These are phyloP conservation scores for Arabis hirsuta DNA, from an alignment of 345 rosid species.

Conservation along the genomic window DNA sequence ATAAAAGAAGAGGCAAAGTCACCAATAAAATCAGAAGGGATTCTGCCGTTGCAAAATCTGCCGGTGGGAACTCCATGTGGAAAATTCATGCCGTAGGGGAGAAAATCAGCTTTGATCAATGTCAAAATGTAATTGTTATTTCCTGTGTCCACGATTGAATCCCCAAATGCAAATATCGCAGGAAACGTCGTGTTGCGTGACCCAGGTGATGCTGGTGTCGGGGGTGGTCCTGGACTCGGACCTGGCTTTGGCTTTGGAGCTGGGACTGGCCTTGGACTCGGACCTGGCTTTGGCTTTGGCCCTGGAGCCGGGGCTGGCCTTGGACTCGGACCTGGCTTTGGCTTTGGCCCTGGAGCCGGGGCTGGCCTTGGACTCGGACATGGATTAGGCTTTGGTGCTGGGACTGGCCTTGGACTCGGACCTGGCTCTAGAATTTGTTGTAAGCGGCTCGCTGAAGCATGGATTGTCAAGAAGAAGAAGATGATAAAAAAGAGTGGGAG, in stretches of 20 bases:
- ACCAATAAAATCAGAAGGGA: conserved; percentile 62
- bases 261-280: background rate
- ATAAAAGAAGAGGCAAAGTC: conserved; percentile 5
- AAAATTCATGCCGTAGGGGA: conserved; percentile 62
- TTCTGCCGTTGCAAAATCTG: conserved; percentile 56
- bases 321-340: background rate
- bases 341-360: background rate
- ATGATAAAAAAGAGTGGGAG: conserved; percentile 11
- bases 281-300: background rate
- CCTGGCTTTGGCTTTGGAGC: background rate
- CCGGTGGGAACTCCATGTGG: conserved; percentile 54
- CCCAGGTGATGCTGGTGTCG: conserved; percentile 3
- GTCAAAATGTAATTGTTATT: conserved; percentile 56
- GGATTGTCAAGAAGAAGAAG: conserved; percentile 18
- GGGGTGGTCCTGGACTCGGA: conserved; percentile 12
- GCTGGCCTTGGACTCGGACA: background rate
- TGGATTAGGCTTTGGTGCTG: background rate
- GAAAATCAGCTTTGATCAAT: conserved; percentile 51
- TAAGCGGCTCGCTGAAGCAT: conserved; percentile 33
- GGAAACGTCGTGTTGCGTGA: conserved; percentile 38
- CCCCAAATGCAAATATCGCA: conserved; percentile 55
- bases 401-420: background rate
- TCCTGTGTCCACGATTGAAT: conserved; percentile 64
- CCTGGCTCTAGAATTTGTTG: conserved; percentile 5
- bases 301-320: background rate